Base-by-base conservation (phyloP, 148 eudicot genomes). In the Selenicereus undatus region DNA sequence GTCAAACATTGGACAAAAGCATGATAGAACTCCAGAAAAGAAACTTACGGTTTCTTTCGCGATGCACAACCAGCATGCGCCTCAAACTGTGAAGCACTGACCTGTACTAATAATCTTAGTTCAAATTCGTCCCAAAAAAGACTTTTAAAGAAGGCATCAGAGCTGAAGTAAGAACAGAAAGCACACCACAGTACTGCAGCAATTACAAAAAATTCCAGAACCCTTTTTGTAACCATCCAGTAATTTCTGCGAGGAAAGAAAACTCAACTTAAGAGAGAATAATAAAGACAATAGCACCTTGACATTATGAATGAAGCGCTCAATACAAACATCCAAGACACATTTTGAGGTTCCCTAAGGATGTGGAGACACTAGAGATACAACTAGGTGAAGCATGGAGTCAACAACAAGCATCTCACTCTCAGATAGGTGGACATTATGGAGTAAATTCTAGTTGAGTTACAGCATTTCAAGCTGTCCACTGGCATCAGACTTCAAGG, bases 21-120 rank as follows among this genome's bases (percentile, higher is more conserved):
- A 73, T 6, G 76, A 71, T 0, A 79, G 71, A 39, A 76, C 52
- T 64, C 22, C 35, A 74, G 58, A 79, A 68, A 65, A 76, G 17
- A 78, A 39, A 92, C 99, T 88, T 77, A 95, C 99, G 99, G 99
- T 77, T 92, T 93, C 78, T 85, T 88, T 72, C 92, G 90, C 4
- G 92, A 87, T 77, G 97, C 91, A 89, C 88, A 90, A 71, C 99
- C 99, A 73, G 99, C 99, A 90, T 95, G 99, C 42, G 91, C 88
- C 90, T 95, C 99, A 82, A 95, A 95, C 48, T 81, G 88, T 52
- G 99, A 93, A 68, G 99, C 91, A 83, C 97, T 92, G 75, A 95
- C 88, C 99, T 95, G 88, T 62, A 79, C 22, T 83, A 85, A 81
- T 27, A 74, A 20, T 70, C 84, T 42, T 29, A 26, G 16, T 71